Percentiles rank a stretch among this genome's conserved stretches.
Evolutionary conservation across 2,329 filamentous ascomycete species (phyloP).

Genomic region (Aspergillus amoenus): DNA sequence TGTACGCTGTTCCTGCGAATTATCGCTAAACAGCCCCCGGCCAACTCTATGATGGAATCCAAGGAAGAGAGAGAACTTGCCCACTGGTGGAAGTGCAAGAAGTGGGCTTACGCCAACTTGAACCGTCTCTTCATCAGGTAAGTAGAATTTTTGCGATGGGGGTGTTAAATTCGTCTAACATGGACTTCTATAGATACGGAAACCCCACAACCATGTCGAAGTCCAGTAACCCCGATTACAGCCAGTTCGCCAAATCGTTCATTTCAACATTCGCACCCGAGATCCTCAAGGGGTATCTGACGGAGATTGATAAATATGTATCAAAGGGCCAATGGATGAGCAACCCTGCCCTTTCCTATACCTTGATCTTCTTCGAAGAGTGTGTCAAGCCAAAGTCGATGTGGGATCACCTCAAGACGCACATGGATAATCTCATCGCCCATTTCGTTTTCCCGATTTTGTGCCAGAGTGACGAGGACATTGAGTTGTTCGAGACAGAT

Average conservation of each 20-base stretch:
- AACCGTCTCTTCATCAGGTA: conserved; percentile 93
- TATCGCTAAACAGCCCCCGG: conserved; percentile 79
- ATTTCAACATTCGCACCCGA: conserved; percentile 89
- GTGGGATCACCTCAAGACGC: conserved; percentile 90
- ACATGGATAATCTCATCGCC: conserved; percentile 88
- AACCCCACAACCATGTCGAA: conserved; percentile 76
- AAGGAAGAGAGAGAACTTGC: conserved; percentile 84
- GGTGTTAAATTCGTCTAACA: conserved; percentile 8
- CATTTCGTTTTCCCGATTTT: conserved; percentile 95
- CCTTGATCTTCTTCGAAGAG: conserved; percentile 91
- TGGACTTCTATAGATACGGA: conserved; percentile 67
- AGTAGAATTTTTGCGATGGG: conserved; percentile 23
- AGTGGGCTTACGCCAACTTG: conserved; percentile 97
- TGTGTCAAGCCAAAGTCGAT: conserved; percentile 96
- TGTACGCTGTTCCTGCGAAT: conserved; percentile 92
- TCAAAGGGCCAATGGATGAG: conserved; percentile 92
- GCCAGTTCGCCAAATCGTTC: conserved; percentile 85
- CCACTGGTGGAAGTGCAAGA: conserved; percentile 99
- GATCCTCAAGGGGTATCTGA: conserved; percentile 91
- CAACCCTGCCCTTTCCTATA: conserved; percentile 90
- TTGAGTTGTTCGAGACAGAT: conserved; percentile 90
- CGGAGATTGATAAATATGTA: conserved; percentile 97
- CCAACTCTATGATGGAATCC: conserved; percentile 75
- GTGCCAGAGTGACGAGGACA: conserved; percentile 86
- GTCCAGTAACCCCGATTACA: conserved; percentile 72